Conservation (phyloP, 176 grass and related monocot species). For the Puya raimondii region DNA sequence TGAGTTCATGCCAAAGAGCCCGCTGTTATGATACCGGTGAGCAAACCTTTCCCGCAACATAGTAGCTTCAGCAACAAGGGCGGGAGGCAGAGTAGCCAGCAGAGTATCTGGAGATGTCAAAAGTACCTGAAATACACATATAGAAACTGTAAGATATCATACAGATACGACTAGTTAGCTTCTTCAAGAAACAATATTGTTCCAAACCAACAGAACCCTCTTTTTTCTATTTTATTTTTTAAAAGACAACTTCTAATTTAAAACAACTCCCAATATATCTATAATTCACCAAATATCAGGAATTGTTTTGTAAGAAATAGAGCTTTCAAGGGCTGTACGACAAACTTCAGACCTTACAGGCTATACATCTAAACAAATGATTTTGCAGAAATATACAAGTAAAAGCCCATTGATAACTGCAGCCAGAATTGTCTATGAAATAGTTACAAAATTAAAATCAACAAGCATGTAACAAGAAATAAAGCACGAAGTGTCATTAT, state of each 20-base stretch:
- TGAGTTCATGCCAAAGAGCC: constrained; percentile 77
- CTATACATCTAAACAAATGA: too few species aligned
- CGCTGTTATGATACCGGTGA: constrained; percentile 63
- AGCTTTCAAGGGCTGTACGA: too few species aligned
- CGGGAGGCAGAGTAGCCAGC: constrained; percentile 83
- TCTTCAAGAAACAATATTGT: neutral
- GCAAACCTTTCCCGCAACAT: constrained; percentile 97
- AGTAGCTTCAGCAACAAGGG: constrained; percentile 96
- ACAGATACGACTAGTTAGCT: neutral
- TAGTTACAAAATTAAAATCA: neutral
- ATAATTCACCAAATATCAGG: too few species aligned
- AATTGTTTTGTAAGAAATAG: too few species aligned
- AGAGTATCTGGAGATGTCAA: constrained; percentile 96
- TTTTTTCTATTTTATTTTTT: too few species aligned
- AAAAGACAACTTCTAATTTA: too few species aligned
- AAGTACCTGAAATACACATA: constrained; percentile 62
- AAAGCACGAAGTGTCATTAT: constrained; percentile 6
- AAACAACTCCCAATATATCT: too few species aligned
- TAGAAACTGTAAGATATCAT: neutral
- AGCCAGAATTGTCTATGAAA: neutral
- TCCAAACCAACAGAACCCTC: neutral
- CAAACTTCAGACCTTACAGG: too few species aligned
- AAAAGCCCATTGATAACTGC: neutral
- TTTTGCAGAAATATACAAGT: too few species aligned
- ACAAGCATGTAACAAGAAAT: constrained; percentile 1